Conservation (phyloP, 2,329 filamentous ascomycete genomes). For the Ophiostoma triangulosporum region DNA sequence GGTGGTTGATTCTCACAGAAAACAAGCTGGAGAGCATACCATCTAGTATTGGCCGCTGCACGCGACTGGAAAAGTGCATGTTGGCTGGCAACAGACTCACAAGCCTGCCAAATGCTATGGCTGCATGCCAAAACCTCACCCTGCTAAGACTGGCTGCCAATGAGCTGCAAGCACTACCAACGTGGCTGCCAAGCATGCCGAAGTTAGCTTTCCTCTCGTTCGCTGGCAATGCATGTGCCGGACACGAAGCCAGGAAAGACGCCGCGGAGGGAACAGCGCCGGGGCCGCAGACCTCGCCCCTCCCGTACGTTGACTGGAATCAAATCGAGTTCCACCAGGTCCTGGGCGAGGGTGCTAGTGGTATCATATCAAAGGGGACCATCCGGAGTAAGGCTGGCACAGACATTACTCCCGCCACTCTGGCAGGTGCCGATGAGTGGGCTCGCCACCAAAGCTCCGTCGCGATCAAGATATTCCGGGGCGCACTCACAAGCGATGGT, state of each 20-base stretch:
- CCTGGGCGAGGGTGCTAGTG: constrained; percentile 33
- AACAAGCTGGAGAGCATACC: constrained; percentile 28
- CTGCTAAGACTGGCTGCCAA: constrained; percentile 32
- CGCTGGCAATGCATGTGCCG: constrained; percentile 31
- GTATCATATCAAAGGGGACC: constrained; percentile 28
- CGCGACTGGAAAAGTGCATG: constrained; percentile 33
- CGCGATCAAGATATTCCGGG: constrained; percentile 35
- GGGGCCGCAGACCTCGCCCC: constrained; percentile 6
- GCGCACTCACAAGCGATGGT: constrained; percentile 32
- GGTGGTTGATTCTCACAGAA: constrained; percentile 36
- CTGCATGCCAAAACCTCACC: constrained; percentile 28
- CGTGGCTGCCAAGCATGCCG: constrained; percentile 31
- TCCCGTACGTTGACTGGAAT: constrained; percentile 27
- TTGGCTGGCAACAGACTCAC: constrained; percentile 31
- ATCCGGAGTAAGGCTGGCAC: constrained; percentile 12
- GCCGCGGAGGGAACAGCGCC: background rate
- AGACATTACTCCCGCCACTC: background rate
- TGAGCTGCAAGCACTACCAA: constrained; percentile 23
- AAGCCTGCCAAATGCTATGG: constrained; percentile 28
- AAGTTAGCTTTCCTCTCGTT: constrained; percentile 33
- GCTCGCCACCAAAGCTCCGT: constrained; percentile 16
- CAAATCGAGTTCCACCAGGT: constrained; percentile 26
- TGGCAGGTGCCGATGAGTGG: background rate
- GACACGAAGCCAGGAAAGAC: constrained; percentile 8
- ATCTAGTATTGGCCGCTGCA: constrained; percentile 28